Conservation (phyloP, 2,329 filamentous ascomycete genomes). For the Kalaharituber pfeilii region DNA sequence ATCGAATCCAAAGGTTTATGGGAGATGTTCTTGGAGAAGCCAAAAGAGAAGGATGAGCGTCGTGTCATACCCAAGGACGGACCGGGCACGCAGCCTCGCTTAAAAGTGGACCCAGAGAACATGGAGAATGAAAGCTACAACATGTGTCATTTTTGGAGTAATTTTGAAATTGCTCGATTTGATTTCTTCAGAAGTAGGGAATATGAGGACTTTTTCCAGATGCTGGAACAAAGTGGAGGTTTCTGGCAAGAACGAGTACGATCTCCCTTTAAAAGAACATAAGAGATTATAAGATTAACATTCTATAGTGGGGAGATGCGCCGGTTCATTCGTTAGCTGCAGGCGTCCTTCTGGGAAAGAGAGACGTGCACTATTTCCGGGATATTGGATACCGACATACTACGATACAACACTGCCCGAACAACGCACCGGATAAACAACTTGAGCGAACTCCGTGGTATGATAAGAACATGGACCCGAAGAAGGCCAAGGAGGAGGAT, state of each 20-base stretch:
- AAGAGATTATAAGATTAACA: conserved; percentile 26
- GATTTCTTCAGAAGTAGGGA: conserved; percentile 95
- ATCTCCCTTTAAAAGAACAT: conserved; percentile 11
- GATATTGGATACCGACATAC: conserved; percentile 97
- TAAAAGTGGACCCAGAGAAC: conserved; percentile 67
- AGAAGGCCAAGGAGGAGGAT: conserved; percentile 76
- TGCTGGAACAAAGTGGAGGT: conserved; percentile 95
- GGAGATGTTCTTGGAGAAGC: conserved; percentile 81
- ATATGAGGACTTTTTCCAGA: conserved; percentile 95
- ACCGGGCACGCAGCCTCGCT: conserved; percentile 40
- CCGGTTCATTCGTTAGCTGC: conserved; percentile 95
- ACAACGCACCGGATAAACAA: conserved; percentile 81
- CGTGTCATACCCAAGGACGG: conserved; percentile 39
- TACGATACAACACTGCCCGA: conserved; percentile 95
- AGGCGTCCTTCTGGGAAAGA: conserved; percentile 61
- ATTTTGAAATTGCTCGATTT: conserved; percentile 91
- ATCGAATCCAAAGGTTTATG: conserved; percentile 80
- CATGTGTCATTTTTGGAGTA: conserved; percentile 99
- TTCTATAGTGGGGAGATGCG: conserved; percentile 82
- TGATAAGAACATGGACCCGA: conserved; percentile 60
- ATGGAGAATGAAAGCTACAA: conserved; percentile 99
- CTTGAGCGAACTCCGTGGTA: conserved; percentile 63
- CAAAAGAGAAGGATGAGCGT: conserved; percentile 55
- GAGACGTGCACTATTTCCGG: conserved; percentile 95
- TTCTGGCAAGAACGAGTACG: conserved; percentile 98